Evolutionary conservation across 2,329 filamentous ascomycete species (phyloP), one percentile per base, ranked within the genome.

Genomic region (Madurella fahalii): DNA sequence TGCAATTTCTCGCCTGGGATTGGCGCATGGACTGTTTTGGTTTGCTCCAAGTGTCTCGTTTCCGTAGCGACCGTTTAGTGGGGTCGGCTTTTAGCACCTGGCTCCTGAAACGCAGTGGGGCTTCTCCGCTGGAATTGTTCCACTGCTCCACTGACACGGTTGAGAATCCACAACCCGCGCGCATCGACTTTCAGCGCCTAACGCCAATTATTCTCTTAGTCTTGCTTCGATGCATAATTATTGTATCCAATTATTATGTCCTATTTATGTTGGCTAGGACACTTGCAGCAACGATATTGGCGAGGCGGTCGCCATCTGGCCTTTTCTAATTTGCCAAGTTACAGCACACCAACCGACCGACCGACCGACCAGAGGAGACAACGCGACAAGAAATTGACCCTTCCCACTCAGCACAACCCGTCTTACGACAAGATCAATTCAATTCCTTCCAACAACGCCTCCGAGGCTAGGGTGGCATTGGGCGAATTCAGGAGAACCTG

Each of bases 11-110:
- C 47, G 43, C 32, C 37, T 43, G 20, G 51, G 56, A 57, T 61
- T 61, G 57, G 58, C 44, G 47, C 50, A 37, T 56, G 51, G 48
- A 50, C 47, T 61, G 52, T 61, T 62, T 62, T 62, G 57, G 55
- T 55, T 55, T 40, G 45, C 44, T 45, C 52, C 47, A 51, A 4
- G 34, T 11, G 42, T 40, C 17, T 37, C 12, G 61, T 63, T 59
- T 61, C 59, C 59, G 47, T 47, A 56, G 61, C 59, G 61, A 63
- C 61, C 43, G 41, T 9, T 45, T 46, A 30, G 50, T 34, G 49
- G 53, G 17, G 7, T 25, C 34, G 30, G 7, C 25, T 25, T 25
- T 25, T 25, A 25, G 7, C 25, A 25, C 25, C 25, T 25, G 5
- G 47, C 20, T 9, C 47, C 17, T 46, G 48, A 47, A 55, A 48